Base-by-base conservation (phyloP, 2,329 filamentous ascomycete genomes). In the Diaporthe sp. region DNA sequence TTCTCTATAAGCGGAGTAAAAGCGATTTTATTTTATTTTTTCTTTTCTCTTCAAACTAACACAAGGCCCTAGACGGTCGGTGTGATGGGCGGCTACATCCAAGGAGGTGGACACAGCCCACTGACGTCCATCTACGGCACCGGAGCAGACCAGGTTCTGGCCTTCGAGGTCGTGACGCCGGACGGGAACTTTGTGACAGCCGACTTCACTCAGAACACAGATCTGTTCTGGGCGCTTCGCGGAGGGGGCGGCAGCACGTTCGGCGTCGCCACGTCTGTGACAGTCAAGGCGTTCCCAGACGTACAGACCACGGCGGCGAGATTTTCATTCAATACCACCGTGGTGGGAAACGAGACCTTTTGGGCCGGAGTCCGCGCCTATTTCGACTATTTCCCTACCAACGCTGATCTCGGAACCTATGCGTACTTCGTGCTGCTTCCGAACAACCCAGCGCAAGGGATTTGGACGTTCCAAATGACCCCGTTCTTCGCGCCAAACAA, bases 171-270 rank as follows among this genome's bases (percentile, higher is more conserved):
- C 3, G 83, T 90, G 4, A 88, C 86, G 15, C 87, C 85, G 0
- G 81, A 83, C 57, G 89, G 89, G 0, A 75, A 82, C 9, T 81
- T 87, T 34, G 78, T 90, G 0, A 86, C 83, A 6, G 89, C 88
- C 1, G 85, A 85, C 60, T 83, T 81, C 28, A 80, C 83, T 3
- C 79, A 87, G 42, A 88, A 91, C 76, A 77, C 83, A 0, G 90
- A 92, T 73, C 82, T 92, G 9, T 91, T 89, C 82, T 92, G 89
- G 86, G 90, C 90, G 3, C 81, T 91, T 5, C 83, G 85, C 55
- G 89, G 89, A 15, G 89, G 90, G 2, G 89, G 90, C 80, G 73
- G 82, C 73, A 82, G 71, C 46, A 73, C 71, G 13, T 73, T 65
- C 4, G 71, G 71, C 19, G 57, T 73, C 0, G 58, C 60, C 58